These are phyloP conservation scores for Groenewaldozyma auringiensis DNA, from an alignment of 1,139 yeast species.

Conservation along the genomic window DNA sequence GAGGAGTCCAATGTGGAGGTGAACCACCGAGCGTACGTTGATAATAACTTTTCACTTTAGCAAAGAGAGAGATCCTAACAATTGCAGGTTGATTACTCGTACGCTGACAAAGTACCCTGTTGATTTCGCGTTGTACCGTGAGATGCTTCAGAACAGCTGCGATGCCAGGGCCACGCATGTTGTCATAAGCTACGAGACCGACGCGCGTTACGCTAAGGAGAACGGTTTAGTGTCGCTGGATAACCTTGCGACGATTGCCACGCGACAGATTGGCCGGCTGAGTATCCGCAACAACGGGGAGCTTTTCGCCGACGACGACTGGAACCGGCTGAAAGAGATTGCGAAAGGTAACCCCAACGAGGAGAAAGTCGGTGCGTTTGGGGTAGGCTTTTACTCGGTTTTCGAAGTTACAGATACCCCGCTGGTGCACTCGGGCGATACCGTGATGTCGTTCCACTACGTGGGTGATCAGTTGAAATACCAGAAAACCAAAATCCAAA, in stretches of 20 bases:
- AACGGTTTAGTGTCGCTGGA: conserved; percentile 6
- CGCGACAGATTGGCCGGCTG: conserved; percentile 25
- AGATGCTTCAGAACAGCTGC: conserved; percentile 36
- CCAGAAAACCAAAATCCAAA: conserved; percentile 22
- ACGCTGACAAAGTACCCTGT: conserved; percentile 38
- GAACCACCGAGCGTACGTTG: conserved; percentile 34
- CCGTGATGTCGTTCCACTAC: conserved; percentile 34
- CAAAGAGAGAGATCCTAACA: too few species aligned
- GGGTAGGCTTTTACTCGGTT: conserved; percentile 97
- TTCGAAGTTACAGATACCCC: conserved; percentile 87
- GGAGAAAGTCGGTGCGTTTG: conserved; percentile 98
- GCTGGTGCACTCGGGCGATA: conserved; percentile 34
- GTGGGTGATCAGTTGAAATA: conserved; percentile 36
- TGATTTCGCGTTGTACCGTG: conserved; percentile 36
- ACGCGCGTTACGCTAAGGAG: conserved; percentile 10
- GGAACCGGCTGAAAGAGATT: conserved; percentile 36
- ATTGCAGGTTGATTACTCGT: conserved; percentile 30
- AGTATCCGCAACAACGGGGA: conserved; percentile 33
- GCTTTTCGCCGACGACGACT: conserved; percentile 32
- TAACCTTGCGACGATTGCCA: conserved; percentile 22
- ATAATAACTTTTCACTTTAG: neutral
- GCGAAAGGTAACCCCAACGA: conserved; percentile 64
- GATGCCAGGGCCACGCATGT: conserved; percentile 35
- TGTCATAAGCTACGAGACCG: conserved; percentile 24
- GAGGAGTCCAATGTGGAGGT: conserved; percentile 31